phyloP scores from a whole-genome alignment of 2,329 filamentous ascomycete genomes.

The Amesomyces nigricolor region DNA sequence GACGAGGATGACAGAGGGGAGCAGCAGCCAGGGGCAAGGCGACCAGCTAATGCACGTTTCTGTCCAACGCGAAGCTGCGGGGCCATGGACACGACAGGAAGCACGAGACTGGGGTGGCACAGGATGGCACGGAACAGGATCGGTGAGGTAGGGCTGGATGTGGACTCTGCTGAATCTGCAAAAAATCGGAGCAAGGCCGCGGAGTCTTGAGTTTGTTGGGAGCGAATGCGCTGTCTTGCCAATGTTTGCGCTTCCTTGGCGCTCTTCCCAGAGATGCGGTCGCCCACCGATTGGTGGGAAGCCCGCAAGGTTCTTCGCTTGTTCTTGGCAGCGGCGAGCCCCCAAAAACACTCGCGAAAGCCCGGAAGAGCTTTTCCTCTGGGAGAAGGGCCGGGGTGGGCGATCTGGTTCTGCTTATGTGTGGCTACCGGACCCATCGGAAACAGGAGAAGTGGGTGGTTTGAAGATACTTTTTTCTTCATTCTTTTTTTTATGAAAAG shows the following conservation, averaged over 20 bases:
- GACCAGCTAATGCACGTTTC: slow-evolving; percentile 8
- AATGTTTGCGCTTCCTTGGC: not conserved
- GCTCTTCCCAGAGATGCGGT: not conserved
- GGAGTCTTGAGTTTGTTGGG: slow-evolving; percentile 1
- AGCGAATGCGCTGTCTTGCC: not conserved
- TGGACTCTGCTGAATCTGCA: not conserved
- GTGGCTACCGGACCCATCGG: not conserved
- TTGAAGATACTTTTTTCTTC: too few relatives aligned
- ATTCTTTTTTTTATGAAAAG: too few relatives aligned
- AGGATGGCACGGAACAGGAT: not conserved
- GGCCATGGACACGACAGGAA: slow-evolving; percentile 15
- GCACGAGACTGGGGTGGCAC: not conserved
- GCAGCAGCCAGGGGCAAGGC: slow-evolving; percentile 16
- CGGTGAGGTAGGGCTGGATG: not conserved
- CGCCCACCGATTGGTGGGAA: slow-evolving; percentile 6
- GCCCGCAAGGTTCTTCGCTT: not conserved
- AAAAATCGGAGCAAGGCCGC: not conserved
- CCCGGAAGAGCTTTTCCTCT: not conserved
- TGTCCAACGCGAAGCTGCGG: slow-evolving; percentile 3
- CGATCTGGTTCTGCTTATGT: not conserved
- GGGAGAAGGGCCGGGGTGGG: not conserved
- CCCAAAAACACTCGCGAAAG: not conserved
- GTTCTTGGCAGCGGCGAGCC: slow-evolving; percentile 1
- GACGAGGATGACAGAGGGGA: slow-evolving; percentile 5
- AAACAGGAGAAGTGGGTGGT: too few relatives aligned